These are phyloP conservation scores for Neohortaea acidophila DNA, from an alignment of 495 filamentous ascomycete genomes.

Conservation along the genomic window DNA sequence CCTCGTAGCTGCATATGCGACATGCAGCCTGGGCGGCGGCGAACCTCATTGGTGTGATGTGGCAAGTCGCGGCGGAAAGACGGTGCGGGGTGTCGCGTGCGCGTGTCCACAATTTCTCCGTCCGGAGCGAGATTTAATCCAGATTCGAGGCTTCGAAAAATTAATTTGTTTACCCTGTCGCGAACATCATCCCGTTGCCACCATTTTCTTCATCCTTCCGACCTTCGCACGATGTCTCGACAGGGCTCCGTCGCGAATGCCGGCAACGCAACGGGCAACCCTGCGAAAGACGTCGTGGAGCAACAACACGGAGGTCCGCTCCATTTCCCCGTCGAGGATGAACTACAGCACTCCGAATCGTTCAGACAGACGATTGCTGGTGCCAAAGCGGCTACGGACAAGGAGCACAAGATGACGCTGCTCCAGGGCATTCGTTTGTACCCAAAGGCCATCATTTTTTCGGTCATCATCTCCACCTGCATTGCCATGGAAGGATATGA, in stretches of 20 bases:
- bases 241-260: background rate
- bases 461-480: conserved; percentile 43
- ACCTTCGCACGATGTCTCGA: background rate
- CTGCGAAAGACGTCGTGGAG: conserved; percentile 1
- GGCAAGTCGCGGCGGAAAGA: too few relatives aligned
- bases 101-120: too few relatives aligned
- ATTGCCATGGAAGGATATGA: conserved; percentile 55
- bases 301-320: background rate
- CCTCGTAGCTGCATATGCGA: too few relatives aligned
- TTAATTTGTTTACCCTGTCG: too few relatives aligned
- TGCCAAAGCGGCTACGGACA: conserved; percentile 5
- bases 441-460: conserved; percentile 45
- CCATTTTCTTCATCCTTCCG: too few relatives aligned
- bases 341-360: background rate
- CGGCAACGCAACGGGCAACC: background rate
- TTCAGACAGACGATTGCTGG: conserved; percentile 1
- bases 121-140: too few relatives aligned
- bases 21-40: too few relatives aligned
- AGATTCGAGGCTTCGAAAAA: too few relatives aligned
- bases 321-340: background rate
- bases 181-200: too few relatives aligned
- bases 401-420: conserved; percentile 23
- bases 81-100: too few relatives aligned
- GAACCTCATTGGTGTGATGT: too few relatives aligned
- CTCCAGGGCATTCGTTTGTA: conserved; percentile 31